These are phyloP conservation scores for Leccinum subspadiceum DNA, from an alignment of 1,284 basidiomycete species.

Conservation along the genomic window DNA sequence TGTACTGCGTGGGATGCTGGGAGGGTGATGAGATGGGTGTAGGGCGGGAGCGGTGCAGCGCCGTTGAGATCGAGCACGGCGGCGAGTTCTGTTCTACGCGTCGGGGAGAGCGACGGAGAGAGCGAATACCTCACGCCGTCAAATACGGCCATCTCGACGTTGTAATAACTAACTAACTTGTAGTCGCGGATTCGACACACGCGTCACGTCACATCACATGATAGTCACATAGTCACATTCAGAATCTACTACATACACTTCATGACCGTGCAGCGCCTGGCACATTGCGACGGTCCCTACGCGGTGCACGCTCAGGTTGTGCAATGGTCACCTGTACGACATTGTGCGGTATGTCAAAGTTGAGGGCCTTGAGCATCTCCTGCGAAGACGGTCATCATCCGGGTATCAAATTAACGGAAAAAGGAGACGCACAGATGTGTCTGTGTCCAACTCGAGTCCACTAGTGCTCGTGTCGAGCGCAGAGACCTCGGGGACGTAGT, in stretches of 20 bases:
- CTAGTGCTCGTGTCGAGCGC: slow-evolving; percentile 80
- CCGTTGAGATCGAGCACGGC: slow-evolving; percentile 44
- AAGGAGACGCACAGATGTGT: slow-evolving; percentile 75
- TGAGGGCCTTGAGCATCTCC: slow-evolving; percentile 86
- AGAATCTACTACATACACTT: not conserved
- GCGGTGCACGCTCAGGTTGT: slow-evolving; percentile 68
- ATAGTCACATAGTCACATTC: not conserved
- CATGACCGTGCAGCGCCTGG: slow-evolving; percentile 71
- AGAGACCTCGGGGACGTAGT: slow-evolving; percentile 96
- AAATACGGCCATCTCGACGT: slow-evolving; percentile 30
- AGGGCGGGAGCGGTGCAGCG: slow-evolving; percentile 20
- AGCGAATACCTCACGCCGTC: slow-evolving; percentile 34
- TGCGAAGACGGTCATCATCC: slow-evolving; percentile 28
- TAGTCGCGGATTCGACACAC: not conserved
- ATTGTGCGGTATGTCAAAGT: slow-evolving; percentile 86
- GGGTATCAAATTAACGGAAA: not conserved
- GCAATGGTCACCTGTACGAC: slow-evolving; percentile 68
- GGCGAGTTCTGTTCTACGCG: slow-evolving; percentile 32
- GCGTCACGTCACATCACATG: not conserved
- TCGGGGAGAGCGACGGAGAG: slow-evolving; percentile 31
- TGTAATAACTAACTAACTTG: too few species aligned
- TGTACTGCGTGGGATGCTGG: slow-evolving; percentile 21
- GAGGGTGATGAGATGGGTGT: not conserved
- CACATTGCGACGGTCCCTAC: slow-evolving; percentile 78
- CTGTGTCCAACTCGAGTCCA: slow-evolving; percentile 84